These are phyloP conservation scores for Magnaporthiopsis poae DNA, from an alignment of 2,329 filamentous ascomycete genomes.

Conservation along the genomic window DNA sequence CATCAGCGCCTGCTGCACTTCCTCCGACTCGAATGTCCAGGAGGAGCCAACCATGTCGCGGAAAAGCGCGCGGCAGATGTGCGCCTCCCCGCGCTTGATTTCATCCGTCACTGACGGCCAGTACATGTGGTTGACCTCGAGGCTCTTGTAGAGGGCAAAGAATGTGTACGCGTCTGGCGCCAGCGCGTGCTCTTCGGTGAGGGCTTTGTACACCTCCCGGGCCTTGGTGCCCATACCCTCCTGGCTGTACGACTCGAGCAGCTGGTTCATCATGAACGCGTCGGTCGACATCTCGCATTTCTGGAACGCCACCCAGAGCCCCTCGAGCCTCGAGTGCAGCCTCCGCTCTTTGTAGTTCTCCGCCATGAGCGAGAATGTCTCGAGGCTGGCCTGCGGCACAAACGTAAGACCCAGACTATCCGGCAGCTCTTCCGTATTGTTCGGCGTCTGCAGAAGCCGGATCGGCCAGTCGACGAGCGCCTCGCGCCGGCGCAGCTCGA, in stretches of 20 bases:
- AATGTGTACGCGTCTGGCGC: slow-evolving; percentile 60
- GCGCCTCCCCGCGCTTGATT: slow-evolving; percentile 12
- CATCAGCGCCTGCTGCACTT: slow-evolving; percentile 19
- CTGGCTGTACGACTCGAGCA: slow-evolving; percentile 58
- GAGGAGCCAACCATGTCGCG: slow-evolving; percentile 20
- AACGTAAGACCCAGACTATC: slow-evolving; percentile 21
- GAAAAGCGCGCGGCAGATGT: slow-evolving; percentile 18
- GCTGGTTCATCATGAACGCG: slow-evolving; percentile 69
- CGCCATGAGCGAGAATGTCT: slow-evolving; percentile 69
- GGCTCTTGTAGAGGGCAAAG: slow-evolving; percentile 54
- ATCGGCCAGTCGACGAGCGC: slow-evolving; percentile 18
- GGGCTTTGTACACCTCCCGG: slow-evolving; percentile 42
- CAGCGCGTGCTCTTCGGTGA: slow-evolving; percentile 38
- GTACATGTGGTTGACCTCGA: slow-evolving; percentile 40
- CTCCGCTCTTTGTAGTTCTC: slow-evolving; percentile 59
- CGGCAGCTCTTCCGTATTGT: slow-evolving; percentile 10
- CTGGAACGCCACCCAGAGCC: slow-evolving; percentile 53
- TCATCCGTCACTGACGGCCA: slow-evolving; percentile 8
- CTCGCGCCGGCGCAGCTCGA: slow-evolving; percentile 36
- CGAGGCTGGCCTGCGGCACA: slow-evolving; percentile 54
- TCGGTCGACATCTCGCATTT: slow-evolving; percentile 57
- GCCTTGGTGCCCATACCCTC: slow-evolving; percentile 46
- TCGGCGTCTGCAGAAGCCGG: slow-evolving; percentile 16
- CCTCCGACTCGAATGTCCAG: slow-evolving; percentile 16
- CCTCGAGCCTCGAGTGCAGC: slow-evolving; percentile 46